phyloP scores from a whole-genome alignment of 2,329 filamentous ascomycete species.

The Hymenoscyphus occultus region DNA sequence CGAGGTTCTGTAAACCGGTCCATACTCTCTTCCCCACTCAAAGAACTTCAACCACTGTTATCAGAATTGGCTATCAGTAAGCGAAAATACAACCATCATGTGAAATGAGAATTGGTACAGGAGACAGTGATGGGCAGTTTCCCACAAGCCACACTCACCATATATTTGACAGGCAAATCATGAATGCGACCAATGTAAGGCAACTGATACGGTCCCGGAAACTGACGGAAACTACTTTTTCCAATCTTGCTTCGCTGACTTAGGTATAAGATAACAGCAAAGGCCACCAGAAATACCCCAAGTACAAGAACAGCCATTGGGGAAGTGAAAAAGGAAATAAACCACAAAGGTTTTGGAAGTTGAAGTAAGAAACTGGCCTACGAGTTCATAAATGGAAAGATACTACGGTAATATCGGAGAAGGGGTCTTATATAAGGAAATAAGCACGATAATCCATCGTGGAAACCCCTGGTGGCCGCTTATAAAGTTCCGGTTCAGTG shows the following conservation, averaged over 20 bases:
- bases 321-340: background rate
- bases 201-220: conserved; percentile 10
- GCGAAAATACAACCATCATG: background rate
- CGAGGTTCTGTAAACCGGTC: conserved; percentile 3
- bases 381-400: background rate
- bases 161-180: conserved; percentile 12
- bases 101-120: background rate
- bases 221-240: conserved; percentile 3
- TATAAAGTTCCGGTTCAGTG: background rate
- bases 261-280: background rate
- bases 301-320: background rate
- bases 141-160: background rate
- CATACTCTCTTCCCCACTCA: conserved; percentile 10
- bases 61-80: background rate
- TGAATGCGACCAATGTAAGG: conserved; percentile 12
- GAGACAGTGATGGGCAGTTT: background rate
- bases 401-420: background rate
- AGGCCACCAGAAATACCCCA: background rate
- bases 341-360: background rate
- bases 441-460: background rate
- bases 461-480: background rate
- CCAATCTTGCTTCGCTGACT: background rate
- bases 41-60: conserved; percentile 12
- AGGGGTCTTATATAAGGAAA: background rate
- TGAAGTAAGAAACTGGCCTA: background rate